Base-by-base conservation (phyloP, 345 rosid species). In the Dimocarpus longan region DNA sequence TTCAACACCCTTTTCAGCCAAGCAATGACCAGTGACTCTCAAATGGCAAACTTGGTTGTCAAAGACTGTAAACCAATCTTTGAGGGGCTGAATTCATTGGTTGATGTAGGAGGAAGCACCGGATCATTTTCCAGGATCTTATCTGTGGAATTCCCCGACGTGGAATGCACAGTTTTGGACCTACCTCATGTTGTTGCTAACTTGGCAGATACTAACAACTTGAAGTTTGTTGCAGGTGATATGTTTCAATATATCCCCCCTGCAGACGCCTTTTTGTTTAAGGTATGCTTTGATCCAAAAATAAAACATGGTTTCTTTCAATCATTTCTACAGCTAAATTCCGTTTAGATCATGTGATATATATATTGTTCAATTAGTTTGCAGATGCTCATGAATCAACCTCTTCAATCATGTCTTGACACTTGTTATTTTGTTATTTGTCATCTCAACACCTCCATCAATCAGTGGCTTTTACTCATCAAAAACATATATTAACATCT, bases 101-200 rank as follows among this genome's bases (percentile, higher is more conserved):
- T 86, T 28, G 91, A 90, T 62, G 91, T 86, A 3, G 90, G 90
- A 1, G 91, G 91, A 16, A 87, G 93, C 2, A 88, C 82, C 0
- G 89, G 93, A 50, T 48, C 82, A 1, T 64, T 85, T 16, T 81
- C 90, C 37, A 82, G 78, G 83, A 73, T 73, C 66, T 52, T 90
- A 42, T 68, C 86, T 22, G 73, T 83, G 62, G 80, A 71, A 9
- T 82, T 70, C 22, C 91, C 90, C 0, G 32, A 32, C 7, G 57
- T 88, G 52, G 80, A 80, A 71, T 87, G 89, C 81, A 84, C 83
- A 0, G 91, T 88, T 57, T 28, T 88, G 13, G 90, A 88, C 43
- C 84, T 86, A 44, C 89, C 91, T 18, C 88, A 80, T 24, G 88
- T 85, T 1, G 83, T 86, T 69, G 75, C 81, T 16, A 42, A 83